Percentiles rank a stretch among this genome's conserved stretches.
Conservation (phyloP, 2,329 filamentous ascomycete species). For the Fusarium solani-melongenae region DNA sequence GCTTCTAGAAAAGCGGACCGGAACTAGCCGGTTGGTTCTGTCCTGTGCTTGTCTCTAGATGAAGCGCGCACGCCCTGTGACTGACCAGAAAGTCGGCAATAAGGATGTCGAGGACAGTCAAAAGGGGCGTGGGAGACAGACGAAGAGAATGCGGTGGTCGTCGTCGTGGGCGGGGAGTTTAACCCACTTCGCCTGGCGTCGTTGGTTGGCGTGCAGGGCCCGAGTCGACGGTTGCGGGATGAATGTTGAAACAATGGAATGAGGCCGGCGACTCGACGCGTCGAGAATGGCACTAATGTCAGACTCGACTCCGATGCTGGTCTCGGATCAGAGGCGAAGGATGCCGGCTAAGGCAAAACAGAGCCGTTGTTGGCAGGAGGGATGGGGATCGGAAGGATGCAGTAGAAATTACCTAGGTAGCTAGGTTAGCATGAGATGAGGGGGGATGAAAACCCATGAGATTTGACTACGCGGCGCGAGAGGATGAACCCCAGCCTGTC, state of each 20-base stretch:
- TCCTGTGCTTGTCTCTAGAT: neutral
- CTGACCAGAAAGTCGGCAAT: slow-evolving; percentile 3
- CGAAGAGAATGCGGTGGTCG: neutral
- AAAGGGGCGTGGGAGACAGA: slow-evolving; percentile 30
- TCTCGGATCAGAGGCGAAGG: neutral
- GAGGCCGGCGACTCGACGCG: slow-evolving; percentile 19
- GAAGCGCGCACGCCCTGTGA: neutral
- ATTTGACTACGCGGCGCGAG: neutral
- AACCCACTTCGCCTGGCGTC: slow-evolving; percentile 31
- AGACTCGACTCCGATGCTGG: neutral
- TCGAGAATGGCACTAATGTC: slow-evolving; percentile 10
- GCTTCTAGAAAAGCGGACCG: slow-evolving; percentile 27
- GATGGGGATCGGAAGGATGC: neutral
- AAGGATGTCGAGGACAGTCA: slow-evolving; percentile 10
- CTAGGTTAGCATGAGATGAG: neutral
- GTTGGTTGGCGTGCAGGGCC: slow-evolving; percentile 23
- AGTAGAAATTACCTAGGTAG: neutral
- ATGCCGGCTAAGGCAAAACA: neutral
- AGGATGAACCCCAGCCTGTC: slow-evolving; percentile 15
- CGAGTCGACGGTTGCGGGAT: slow-evolving; percentile 38
- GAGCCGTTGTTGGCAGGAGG: neutral
- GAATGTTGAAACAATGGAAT: slow-evolving; percentile 29
- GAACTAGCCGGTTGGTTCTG: slow-evolving; percentile 15
- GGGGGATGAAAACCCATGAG: neutral
- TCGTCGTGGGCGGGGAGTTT: slow-evolving; percentile 23